Conservation (phyloP, 202 grass and related monocot species). For the Setaria italica region DNA sequence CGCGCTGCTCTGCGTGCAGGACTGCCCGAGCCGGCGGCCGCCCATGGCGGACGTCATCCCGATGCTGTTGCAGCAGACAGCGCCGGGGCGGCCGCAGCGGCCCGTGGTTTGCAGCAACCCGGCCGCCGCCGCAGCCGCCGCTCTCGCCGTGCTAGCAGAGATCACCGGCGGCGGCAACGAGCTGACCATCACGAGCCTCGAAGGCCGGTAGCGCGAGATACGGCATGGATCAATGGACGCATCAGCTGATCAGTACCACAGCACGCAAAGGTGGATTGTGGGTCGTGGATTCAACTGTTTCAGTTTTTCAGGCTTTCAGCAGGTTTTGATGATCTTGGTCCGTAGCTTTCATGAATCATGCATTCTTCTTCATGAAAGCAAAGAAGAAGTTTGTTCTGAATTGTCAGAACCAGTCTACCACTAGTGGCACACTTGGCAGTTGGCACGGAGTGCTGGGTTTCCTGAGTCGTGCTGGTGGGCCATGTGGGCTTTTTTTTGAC, state of each 20-base stretch:
- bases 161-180: neutral
- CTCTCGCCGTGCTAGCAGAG: neutral
- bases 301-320: too few relatives aligned
- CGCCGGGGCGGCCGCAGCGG: slow-evolving; percentile 43
- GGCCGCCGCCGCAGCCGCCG: neutral
- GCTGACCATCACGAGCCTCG: slow-evolving; percentile 28
- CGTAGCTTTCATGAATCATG: neutral
- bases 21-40: slow-evolving; percentile 52
- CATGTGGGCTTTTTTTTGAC: too few relatives aligned
- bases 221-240: neutral
- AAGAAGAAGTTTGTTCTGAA: neutral
- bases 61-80: slow-evolving; percentile 55
- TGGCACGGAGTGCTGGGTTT: too few relatives aligned
- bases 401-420: too few relatives aligned
- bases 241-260: too few relatives aligned
- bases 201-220: slow-evolving; percentile 14
- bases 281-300: too few relatives aligned
- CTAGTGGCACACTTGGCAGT: too few relatives aligned
- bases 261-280: neutral
- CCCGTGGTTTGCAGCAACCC: slow-evolving; percentile 45
- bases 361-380: neutral
- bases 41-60: slow-evolving; percentile 48
- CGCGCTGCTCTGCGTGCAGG: slow-evolving; percentile 72
- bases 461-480: too few relatives aligned
- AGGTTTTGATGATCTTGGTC: neutral